A percentile compares a stretch with the other conserved stretches of the same genome.
These are phyloP conservation scores for Citrus medica DNA, from an alignment of 345 rosid genomes.

Conservation along the genomic window DNA sequence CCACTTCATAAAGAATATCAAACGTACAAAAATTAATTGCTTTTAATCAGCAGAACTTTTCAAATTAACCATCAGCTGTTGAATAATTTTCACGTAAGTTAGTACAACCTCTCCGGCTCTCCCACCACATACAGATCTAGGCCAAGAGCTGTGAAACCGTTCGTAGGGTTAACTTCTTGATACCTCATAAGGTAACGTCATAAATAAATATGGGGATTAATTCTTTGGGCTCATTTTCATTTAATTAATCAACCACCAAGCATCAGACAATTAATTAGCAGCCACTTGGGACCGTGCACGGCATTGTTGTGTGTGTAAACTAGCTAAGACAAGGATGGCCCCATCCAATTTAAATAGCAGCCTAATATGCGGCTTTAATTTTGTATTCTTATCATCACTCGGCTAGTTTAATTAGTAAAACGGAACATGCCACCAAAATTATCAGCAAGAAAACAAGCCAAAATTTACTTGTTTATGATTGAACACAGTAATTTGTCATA, in stretches of 20 bases:
- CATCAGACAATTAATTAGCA: background rate
- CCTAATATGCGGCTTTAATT: background rate
- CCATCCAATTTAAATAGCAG: background rate
- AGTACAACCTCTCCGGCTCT: too few species aligned
- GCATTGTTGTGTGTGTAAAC: background rate
- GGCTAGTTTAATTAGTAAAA: background rate
- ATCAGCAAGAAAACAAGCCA: background rate
- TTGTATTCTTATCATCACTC: background rate
- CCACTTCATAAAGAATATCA: background rate
- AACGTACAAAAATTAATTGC: background rate
- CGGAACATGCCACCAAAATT: background rate
- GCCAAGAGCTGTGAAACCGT: background rate
- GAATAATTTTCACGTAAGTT: background rate
- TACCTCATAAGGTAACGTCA: background rate
- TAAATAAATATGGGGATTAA: background rate
- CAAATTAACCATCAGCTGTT: background rate
- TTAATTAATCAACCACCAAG: background rate
- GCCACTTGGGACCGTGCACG: background rate
- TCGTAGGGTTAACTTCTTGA: background rate
- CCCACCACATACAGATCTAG: too few species aligned
- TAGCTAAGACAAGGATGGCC: background rate
- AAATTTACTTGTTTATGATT: background rate
- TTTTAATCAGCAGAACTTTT: constrained; percentile 4
- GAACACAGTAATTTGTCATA: background rate
- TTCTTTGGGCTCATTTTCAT: background rate